Conservation (phyloP, 2,329 filamentous ascomycete genomes). For the Cladobotryum protrusum region DNA sequence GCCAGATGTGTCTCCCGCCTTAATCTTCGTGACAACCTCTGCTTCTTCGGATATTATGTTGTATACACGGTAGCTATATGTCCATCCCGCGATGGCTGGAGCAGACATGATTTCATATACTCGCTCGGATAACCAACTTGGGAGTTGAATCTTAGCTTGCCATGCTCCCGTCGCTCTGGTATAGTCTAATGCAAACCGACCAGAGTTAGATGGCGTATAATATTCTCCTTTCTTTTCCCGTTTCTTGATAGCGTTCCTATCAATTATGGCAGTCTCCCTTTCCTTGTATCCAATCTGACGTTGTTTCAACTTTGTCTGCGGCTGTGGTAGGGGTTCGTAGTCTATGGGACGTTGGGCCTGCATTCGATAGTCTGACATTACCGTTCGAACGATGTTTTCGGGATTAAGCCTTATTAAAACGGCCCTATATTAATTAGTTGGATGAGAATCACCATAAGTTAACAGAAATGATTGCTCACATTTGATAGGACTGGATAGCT, state of each 20-base stretch:
- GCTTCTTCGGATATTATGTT: slow-evolving; percentile 15
- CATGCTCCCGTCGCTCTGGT: slow-evolving; percentile 12
- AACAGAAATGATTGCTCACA: slow-evolving; percentile 13
- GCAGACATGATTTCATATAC: slow-evolving; percentile 14
- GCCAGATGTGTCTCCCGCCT: slow-evolving; percentile 13
- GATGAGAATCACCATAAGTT: not conserved
- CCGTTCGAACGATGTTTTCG: slow-evolving; percentile 10
- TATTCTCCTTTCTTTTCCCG: not conserved
- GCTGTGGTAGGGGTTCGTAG: not conserved
- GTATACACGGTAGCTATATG: slow-evolving; percentile 17
- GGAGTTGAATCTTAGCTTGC: slow-evolving; percentile 18
- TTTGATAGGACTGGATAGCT: slow-evolving; percentile 14
- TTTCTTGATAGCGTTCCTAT: not conserved
- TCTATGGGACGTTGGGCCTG: not conserved
- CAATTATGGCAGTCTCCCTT: not conserved
- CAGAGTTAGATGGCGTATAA: slow-evolving; percentile 8
- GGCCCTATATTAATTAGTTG: slow-evolving; percentile 9
- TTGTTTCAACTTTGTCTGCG: not conserved
- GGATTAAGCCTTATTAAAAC: slow-evolving; percentile 14
- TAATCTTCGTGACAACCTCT: slow-evolving; percentile 13
- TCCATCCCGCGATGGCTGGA: slow-evolving; percentile 15
- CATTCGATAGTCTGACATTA: slow-evolving; percentile 10
- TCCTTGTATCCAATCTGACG: not conserved
- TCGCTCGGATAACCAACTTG: slow-evolving; percentile 18
- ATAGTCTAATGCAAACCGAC: slow-evolving; percentile 12